Evolutionary conservation across 2,329 filamentous ascomycete species (phyloP), one percentile per base, ranked within the genome.

Genomic region (Pseudogymnoascus sp.): DNA sequence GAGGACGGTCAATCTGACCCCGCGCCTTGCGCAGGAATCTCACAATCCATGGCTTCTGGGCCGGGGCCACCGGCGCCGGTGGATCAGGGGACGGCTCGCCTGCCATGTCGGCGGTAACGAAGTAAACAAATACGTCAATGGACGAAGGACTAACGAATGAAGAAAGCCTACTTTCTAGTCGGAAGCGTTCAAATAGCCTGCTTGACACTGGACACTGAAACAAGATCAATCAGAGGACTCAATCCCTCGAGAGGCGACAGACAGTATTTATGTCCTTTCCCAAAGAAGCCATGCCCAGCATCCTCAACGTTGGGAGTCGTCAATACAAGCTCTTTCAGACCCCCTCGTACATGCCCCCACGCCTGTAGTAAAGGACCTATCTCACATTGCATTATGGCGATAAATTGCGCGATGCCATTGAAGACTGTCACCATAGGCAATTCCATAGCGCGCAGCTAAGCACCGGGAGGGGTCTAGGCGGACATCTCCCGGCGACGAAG

Each of bases 1-100:
- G 47, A n/a, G 62, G 62, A 14, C 7, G 28, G 40, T 63, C 62
- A 38, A 63, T 62, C 42, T 63, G 62, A 3, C 62, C 62, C 4
- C 62, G 62, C 5, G 62, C 62, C 35, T 62, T 63, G 35, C 62
- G 25, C 18, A 63, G 4, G 12, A 63, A 63, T 8, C 47, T 53
- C 25, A 28, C 44, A 16, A 53, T 16, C 47, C 47, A 53, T 16
- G 47, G 47, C 4, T 31, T 53, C 25, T 53, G 25, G 5, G 18
- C 28, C 25, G 25, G 47, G 4, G 25, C n/a, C 10, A 33, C 8
- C 8, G n/a, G 25, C 6, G n/a, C 28, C 11, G 28, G 25, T 18
- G 10, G 25, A 18, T 31, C 47, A 33, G 28, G 25, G 47, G n/a
- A 33, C 28, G 5, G 25, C 10, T 56, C 28, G n/a, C n/a, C n/a